Conservation (phyloP, 2,329 filamentous ascomycete species). For the Diaporthe vexans region DNA sequence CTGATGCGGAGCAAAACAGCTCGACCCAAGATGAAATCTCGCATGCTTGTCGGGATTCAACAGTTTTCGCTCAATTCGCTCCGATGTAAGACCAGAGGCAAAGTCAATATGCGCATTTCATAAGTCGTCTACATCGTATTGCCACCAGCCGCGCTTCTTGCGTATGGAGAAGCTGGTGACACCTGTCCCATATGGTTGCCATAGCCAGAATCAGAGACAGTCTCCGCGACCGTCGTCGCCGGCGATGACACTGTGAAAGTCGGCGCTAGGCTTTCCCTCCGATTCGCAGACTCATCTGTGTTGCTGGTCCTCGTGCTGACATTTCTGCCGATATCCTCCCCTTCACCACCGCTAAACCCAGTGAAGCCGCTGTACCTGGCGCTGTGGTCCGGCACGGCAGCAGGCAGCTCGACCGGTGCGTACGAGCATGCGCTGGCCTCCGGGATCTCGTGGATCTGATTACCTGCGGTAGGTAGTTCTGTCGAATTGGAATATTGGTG, state of each 20-base stretch:
- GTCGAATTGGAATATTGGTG: constrained; percentile 13
- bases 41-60: neutral
- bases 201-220: constrained; percentile 15
- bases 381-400: constrained; percentile 18
- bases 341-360: constrained; percentile 12
- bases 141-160: constrained; percentile 22
- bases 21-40: neutral
- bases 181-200: constrained; percentile 1
- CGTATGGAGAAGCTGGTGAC: constrained; percentile 22
- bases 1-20: neutral
- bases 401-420: constrained; percentile 21
- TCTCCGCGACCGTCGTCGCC: constrained; percentile 25
- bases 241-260: constrained; percentile 24
- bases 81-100: neutral
- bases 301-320: constrained; percentile 29
- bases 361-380: constrained; percentile 25
- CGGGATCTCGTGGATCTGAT: constrained; percentile 28
- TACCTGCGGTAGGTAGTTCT: constrained; percentile 2
- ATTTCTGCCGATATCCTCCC: constrained; percentile 16
- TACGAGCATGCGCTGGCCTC: constrained; percentile 15
- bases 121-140: constrained; percentile 7
- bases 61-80: too few relatives aligned
- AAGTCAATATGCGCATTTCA: neutral
- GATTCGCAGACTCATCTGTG: constrained; percentile 2
- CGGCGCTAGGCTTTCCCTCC: constrained; percentile 22